phyloP scores from a whole-genome alignment of 495 filamentous ascomycete species.

The Pyrenula aspistea region DNA sequence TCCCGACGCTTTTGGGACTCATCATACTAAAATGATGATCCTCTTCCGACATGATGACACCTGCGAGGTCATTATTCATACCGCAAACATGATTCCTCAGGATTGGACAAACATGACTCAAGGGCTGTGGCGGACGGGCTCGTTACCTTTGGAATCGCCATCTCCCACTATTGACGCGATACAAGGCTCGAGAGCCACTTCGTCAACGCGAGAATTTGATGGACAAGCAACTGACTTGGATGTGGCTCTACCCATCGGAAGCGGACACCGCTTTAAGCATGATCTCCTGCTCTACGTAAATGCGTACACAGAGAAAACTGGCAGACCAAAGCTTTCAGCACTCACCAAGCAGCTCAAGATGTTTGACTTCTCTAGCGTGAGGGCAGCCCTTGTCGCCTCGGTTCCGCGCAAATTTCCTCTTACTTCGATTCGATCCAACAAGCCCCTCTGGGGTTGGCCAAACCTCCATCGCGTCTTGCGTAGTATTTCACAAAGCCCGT shows the following conservation, averaged over 20 bases:
- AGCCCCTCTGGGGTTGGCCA: conserved; percentile 60
- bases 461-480: conserved; percentile 50
- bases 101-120: conserved; percentile 89
- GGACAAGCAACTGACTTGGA: background rate
- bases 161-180: background rate
- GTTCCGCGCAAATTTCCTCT: conserved; percentile 55
- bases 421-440: conserved; percentile 17
- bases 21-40: conserved; percentile 82
- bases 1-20: conserved; percentile 79
- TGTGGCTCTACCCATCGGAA: conserved; percentile 27
- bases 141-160: conserved; percentile 39
- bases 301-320: conserved; percentile 45
- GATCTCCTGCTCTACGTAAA: conserved; percentile 65
- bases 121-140: conserved; percentile 69
- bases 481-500: conserved; percentile 22
- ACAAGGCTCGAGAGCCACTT: background rate
- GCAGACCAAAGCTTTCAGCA: conserved; percentile 9
- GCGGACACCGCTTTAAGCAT: conserved; percentile 59
- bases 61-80: conserved; percentile 75
- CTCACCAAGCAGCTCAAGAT: conserved; percentile 42
- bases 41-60: conserved; percentile 63
- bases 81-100: conserved; percentile 73
- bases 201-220: background rate
- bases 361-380: conserved; percentile 60
- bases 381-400: conserved; percentile 66